phyloP scores from a whole-genome alignment of 768 basidiomycete genomes.

The Crucibulum laeve region DNA sequence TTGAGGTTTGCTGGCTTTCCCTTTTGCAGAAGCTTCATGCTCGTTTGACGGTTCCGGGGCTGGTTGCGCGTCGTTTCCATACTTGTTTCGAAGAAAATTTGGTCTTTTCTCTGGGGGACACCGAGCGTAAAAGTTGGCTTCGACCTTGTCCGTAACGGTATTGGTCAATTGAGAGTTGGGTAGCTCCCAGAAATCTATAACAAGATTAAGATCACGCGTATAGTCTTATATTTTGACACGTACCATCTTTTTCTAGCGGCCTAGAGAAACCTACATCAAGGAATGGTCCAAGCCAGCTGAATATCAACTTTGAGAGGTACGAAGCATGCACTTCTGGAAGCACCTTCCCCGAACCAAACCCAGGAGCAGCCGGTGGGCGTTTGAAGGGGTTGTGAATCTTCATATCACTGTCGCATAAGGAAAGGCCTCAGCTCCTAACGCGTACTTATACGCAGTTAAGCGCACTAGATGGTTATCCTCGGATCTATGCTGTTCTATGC shows the following conservation, averaged over 20 bases:
- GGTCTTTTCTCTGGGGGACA: slow-evolving; percentile 38
- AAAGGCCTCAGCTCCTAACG: too few species aligned
- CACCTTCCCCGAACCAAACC: slow-evolving; percentile 40
- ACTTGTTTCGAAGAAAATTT: background rate
- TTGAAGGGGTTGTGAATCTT: slow-evolving; percentile 30
- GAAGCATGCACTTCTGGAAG: slow-evolving; percentile 37
- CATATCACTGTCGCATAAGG: too few species aligned
- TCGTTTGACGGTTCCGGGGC: too few species aligned
- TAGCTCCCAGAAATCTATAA: slow-evolving; percentile 42
- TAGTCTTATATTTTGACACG: slow-evolving; percentile 1
- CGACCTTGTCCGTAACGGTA: slow-evolving; percentile 30
- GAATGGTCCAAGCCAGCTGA: slow-evolving; percentile 45
- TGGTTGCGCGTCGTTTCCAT: background rate
- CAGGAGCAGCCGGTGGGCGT: slow-evolving; percentile 44
- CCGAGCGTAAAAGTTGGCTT: slow-evolving; percentile 36
- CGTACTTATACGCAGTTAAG: too few species aligned
- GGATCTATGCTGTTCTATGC: too few species aligned
- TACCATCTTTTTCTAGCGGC: slow-evolving; percentile 47
- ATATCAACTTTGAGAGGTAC: slow-evolving; percentile 36
- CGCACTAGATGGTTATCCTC: too few species aligned
- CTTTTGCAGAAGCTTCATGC: background rate
- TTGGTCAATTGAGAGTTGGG: slow-evolving; percentile 27
- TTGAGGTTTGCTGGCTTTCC: background rate
- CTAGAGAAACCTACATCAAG: slow-evolving; percentile 44
- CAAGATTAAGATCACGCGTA: slow-evolving; percentile 1